phyloP scores from a whole-genome alignment of 2,329 filamentous ascomycete genomes.

The Cytospora leucostoma region DNA sequence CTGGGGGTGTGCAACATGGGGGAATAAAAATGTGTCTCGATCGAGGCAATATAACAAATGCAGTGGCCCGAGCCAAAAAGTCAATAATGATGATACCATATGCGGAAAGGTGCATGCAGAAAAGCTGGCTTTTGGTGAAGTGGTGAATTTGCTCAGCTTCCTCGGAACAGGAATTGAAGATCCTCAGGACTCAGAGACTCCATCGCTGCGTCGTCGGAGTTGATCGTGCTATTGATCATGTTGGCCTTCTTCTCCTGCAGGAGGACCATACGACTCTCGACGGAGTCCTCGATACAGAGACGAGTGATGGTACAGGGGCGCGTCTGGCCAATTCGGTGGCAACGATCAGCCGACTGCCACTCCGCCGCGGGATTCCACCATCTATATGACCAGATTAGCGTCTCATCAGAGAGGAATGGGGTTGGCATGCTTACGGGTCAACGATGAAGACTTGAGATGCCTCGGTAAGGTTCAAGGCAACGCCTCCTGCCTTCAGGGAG shows the following conservation, averaged over 20 bases:
- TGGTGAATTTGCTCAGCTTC: conserved; percentile 42
- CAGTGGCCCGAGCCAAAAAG: background rate
- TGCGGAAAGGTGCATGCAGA: background rate
- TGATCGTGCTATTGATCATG: conserved; percentile 97
- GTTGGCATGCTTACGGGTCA: conserved; percentile 71
- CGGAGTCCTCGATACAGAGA: conserved; percentile 93
- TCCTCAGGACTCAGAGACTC: conserved; percentile 89
- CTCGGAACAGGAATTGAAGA: conserved; percentile 94
- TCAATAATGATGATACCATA: background rate
- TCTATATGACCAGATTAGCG: conserved; percentile 43
- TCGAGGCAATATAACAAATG: background rate
- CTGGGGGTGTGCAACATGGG: background rate
- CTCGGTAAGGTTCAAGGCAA: conserved; percentile 92
- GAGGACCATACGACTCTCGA: conserved; percentile 92
- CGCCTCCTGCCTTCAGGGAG: conserved; percentile 92
- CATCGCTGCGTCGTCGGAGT: conserved; percentile 87
- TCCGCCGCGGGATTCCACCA: conserved; percentile 99
- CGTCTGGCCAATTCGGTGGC: conserved; percentile 92
- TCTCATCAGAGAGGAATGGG: conserved; percentile 12
- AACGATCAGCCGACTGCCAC: conserved; percentile 95
- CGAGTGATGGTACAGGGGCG: conserved; percentile 93
- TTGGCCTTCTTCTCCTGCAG: conserved; percentile 98
- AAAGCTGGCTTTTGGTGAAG: background rate
- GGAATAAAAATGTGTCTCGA: background rate
- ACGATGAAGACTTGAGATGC: conserved; percentile 94